Evolutionary conservation across 1,139 yeast species (phyloP), one percentile per base, ranked within the genome.

Genomic region (Saccharomyces hybrid): DNA sequence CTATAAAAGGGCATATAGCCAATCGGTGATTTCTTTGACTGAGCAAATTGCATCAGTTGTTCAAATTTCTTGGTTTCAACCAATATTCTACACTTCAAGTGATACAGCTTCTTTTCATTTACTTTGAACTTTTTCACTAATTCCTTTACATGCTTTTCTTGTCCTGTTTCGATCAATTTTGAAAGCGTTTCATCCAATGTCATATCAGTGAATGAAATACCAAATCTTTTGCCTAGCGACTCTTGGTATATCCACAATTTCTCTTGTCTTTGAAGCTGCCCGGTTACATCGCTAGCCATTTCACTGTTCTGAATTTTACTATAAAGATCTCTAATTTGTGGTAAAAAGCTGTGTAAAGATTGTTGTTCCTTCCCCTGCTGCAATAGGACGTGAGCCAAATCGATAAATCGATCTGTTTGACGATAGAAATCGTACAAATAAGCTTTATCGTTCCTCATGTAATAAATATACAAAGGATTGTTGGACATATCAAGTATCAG

Each of bases 1-100:
- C 60, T 58, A 55, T 57, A 86, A 60, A 89, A 83, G 1, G 85
- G 82, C 58, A 77, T 78, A 60, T 84, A 86, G 0, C 95, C 95
- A 54, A 89, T 86, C 0, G 91, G 89, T 0, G 95, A 79, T 62
- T 80, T 83, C 54, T 77, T 76, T 8, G 77, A 68, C 1, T 67
- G 70, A 0, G 79, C 75, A 64, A 80, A 75, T 44, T 74, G 71
- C 59, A 72, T 80, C 42, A 91, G 69, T 51, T 81, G 83, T 29
- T 83, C 87, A 75, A 86, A 88, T 52, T 84, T 83, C 6, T 79
- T 75, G 1, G 75, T 64, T 12, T 75, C 71, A 0, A 83, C 75
- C 52, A 82, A 76, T 0, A 80, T 78, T 24, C 79, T 78, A 21
- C 90, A 69, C 26, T 83, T 81, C 31, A 84, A 71, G 71, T 81